Evolutionary conservation across 225 moss, liverwort and hornwort genomes (phyloP).

Genomic region (Anthoceros angustus): DNA sequence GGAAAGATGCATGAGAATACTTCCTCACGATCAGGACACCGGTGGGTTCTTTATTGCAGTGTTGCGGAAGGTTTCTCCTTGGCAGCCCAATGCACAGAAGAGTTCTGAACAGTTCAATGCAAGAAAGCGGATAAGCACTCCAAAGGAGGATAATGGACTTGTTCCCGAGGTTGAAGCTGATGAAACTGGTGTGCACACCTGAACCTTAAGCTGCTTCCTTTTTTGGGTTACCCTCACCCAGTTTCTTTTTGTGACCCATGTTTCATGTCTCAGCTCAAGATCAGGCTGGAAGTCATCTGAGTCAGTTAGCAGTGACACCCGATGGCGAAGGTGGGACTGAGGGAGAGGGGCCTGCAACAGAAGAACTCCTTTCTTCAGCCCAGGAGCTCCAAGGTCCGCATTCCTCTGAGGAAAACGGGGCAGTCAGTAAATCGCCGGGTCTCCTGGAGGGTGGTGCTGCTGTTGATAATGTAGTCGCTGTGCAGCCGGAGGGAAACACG

Average conservation of each 20-base stretch:
- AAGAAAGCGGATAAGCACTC: background rate
- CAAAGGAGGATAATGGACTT: background rate
- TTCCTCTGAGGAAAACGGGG: too few relatives aligned
- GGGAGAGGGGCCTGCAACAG: too few relatives aligned
- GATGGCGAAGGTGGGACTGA: too few relatives aligned
- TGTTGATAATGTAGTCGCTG: constrained; percentile 13
- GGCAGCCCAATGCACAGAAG: constrained; percentile 28
- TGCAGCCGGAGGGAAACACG: background rate
- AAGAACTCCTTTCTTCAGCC: too few relatives aligned
- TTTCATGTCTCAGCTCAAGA: too few relatives aligned
- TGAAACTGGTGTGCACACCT: constrained; percentile 3
- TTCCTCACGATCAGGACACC: constrained; percentile 85
- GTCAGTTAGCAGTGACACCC: too few relatives aligned
- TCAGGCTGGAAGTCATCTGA: too few relatives aligned
- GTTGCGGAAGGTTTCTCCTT: constrained; percentile 53
- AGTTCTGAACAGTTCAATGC: background rate
- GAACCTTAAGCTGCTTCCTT: too few relatives aligned
- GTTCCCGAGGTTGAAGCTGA: background rate
- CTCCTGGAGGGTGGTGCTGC: background rate
- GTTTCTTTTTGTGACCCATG: too few relatives aligned
- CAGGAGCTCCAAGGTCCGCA: too few relatives aligned
- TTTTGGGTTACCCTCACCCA: too few relatives aligned
- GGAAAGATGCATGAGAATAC: constrained; percentile 82
- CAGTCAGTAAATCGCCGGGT: too few relatives aligned
- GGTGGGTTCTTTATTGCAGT: constrained; percentile 97